Conservation (phyloP, 768 basidiomycete genomes). For the Boletus tylopilopsis region DNA sequence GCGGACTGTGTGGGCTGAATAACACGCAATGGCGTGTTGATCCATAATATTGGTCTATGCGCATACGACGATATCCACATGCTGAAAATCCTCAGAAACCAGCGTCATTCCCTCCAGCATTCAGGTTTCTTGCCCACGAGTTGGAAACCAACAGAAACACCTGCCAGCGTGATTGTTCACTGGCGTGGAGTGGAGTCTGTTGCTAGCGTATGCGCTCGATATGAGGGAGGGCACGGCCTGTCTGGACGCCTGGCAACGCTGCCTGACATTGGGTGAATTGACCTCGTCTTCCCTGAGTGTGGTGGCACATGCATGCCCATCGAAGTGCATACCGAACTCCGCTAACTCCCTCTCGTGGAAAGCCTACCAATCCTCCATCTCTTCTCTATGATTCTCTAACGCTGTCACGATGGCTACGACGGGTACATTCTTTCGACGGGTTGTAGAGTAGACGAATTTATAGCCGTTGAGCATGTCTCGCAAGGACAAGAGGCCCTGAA, state of each 20-base stretch:
- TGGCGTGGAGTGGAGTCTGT: too few relatives aligned
- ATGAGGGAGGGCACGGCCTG: slow-evolving; percentile 20
- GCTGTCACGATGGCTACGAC: slow-evolving; percentile 37
- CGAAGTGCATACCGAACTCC: slow-evolving; percentile 30
- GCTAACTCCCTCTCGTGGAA: slow-evolving; percentile 29
- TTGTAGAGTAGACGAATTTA: slow-evolving; percentile 34
- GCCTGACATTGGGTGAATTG: slow-evolving; percentile 27
- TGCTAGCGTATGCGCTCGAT: slow-evolving; percentile 12
- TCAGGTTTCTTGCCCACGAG: too few relatives aligned
- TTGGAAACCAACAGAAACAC: too few relatives aligned
- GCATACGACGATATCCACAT: too few relatives aligned
- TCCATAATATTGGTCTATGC: too few relatives aligned
- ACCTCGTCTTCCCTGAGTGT: slow-evolving; percentile 30
- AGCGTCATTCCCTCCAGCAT: too few relatives aligned
- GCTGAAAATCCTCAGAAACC: too few relatives aligned
- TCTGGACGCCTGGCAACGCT: slow-evolving; percentile 27
- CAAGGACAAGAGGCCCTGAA: slow-evolving; percentile 31
- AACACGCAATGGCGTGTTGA: too few relatives aligned
- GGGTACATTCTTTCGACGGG: slow-evolving; percentile 35
- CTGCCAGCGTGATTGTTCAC: too few relatives aligned
- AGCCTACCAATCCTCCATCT: slow-evolving; percentile 33
- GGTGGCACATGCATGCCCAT: slow-evolving; percentile 38
- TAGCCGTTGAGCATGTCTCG: slow-evolving; percentile 31
- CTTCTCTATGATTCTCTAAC: slow-evolving; percentile 32
- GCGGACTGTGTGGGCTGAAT: too few relatives aligned